Evolutionary conservation across 2,329 filamentous ascomycete species (phyloP), one percentile per base, ranked within the genome.

Genomic region (Coniochaeta sp.): DNA sequence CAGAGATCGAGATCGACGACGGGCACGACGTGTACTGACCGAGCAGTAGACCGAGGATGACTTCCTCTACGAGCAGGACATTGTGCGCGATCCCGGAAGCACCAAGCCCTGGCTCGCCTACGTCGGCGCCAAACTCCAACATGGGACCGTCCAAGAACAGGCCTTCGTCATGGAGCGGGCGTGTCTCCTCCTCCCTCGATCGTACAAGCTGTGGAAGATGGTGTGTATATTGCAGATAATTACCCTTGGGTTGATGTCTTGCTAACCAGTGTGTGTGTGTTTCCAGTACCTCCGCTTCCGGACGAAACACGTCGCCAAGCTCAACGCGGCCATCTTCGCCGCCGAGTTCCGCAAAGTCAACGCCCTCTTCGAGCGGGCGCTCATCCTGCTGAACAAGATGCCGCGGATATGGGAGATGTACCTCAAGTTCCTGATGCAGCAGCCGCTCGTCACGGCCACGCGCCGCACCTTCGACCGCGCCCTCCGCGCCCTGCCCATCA

Each of bases 371-470:
- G 95, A 99, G 77, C 85, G 91, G 67, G 93, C 95, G 3, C 79
- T 99, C 58, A 90, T 97, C 61, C 81, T 99, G 44, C 83, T 99
- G 63, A 97, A 99, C 77, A 99, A 99, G 77, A 99, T 99, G 95
- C 95, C 96, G 26, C 85, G 87, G 66, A 95, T 99, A 71, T 99
- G 95, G 96, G 93, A 97, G 73, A 91, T 98, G 87, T 99, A 97
- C 72, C 86, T 99, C 63, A 84, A 84, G 56, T 98, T 99, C 71
- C 80, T 99, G 61, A 86, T 93, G 71, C 86, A 90, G 69, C 95
- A 99, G 73, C 95, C 95, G n/a, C 79, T 96, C 59, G 87, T 99
- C 62, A 97, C 93, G 8, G 81, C 87, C 60, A 96, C 91, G 28
- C 86, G 95, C 61, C 87, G 87, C 65, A 91, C 91, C 0, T 99